Evolutionary conservation across 192 early-diverging fungal genomes (phyloP).

Genomic region (Dissophora globulifera): DNA sequence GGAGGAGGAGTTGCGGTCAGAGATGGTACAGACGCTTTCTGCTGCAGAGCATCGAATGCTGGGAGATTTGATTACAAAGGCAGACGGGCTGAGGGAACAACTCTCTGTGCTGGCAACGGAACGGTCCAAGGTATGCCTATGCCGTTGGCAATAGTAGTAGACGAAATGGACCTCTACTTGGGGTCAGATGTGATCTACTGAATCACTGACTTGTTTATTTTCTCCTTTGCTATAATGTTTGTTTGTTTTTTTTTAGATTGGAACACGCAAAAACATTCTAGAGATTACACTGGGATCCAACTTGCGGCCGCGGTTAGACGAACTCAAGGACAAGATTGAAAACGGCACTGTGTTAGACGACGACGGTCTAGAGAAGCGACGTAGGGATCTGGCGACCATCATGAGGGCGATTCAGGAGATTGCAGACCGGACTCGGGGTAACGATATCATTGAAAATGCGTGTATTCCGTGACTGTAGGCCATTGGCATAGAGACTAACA

Average conservation of each 20-base stretch:
- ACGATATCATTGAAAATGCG: too few species aligned
- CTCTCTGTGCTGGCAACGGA: conserved; percentile 63
- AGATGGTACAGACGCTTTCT: conserved; percentile 64
- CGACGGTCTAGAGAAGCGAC: conserved; percentile 54
- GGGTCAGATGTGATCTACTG: too few species aligned
- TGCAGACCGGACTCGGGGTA: conserved; percentile 51
- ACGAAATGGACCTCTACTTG: too few species aligned
- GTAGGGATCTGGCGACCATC: conserved; percentile 16
- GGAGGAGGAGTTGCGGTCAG: conserved; percentile 67
- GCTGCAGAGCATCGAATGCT: conserved; percentile 65
- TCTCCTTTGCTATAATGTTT: background rate
- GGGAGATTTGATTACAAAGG: conserved; percentile 57
- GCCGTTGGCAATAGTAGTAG: too few species aligned
- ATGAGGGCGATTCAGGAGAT: conserved; percentile 48
- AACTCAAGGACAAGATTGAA: conserved; percentile 72
- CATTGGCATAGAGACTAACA: background rate
- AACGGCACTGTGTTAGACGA: conserved; percentile 55
- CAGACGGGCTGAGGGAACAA: conserved; percentile 66
- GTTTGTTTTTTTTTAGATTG: conserved; percentile 11
- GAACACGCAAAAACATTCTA: conserved; percentile 63
- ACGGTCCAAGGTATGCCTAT: conserved; percentile 62
- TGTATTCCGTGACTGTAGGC: too few species aligned
- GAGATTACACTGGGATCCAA: conserved; percentile 79
- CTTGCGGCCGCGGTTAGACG: conserved; percentile 73
- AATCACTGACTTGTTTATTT: too few species aligned